Evolutionary conservation across 352 stramenopile genomes (phyloP), one percentile per base, ranked within the genome.

Genomic region (Globisporangium cystogenes): DNA sequence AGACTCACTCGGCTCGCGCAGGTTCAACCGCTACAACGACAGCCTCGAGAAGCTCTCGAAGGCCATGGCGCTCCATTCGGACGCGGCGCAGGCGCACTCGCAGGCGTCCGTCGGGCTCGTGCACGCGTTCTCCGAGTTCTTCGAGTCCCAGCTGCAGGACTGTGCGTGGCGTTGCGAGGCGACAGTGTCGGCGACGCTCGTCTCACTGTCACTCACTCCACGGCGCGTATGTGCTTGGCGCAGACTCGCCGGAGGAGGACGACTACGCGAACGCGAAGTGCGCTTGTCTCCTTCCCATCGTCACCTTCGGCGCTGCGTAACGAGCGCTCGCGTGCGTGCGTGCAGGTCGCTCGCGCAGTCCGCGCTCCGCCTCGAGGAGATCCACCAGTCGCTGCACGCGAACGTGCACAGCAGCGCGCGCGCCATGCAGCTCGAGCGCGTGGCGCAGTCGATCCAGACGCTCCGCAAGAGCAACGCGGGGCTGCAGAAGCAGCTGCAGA

Each of bases 1-100:
- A 50, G 6, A 53, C 43, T 36, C 7, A 29, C 0, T 11, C 24
- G 7, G 15, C 16, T 39, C 8, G 12, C 39, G 18, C 23, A 85
- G 74, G 33, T 86, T 86, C 48, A 71, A 70, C 41, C 72, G 73
- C 50, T 86, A 82, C 61, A 83, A 77, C 27, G 70, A 86, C 37
- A 73, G 57, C 10, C 66, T 86, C 27, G 74, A 83, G 27, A 79
- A 83, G 46, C 62, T 86, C 14, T 64, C 68, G 1, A 83, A 71
- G 49, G 63, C 72, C 14, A 78, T 86, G 72, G 51, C 47, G 24
- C 68, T 68, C 46, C 80, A 82, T 36, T 64, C 48, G 8, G 72
- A 83, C 43, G 48, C 59, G 21, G 67, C 66, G 7, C 70, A 79
- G 36, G 48, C 64, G 29, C 77, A 80, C 54, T 60, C 72, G 39